Evolutionary conservation across 306 rosid genomes (phyloP).

Genomic region (Gleditsia sinensis): DNA sequence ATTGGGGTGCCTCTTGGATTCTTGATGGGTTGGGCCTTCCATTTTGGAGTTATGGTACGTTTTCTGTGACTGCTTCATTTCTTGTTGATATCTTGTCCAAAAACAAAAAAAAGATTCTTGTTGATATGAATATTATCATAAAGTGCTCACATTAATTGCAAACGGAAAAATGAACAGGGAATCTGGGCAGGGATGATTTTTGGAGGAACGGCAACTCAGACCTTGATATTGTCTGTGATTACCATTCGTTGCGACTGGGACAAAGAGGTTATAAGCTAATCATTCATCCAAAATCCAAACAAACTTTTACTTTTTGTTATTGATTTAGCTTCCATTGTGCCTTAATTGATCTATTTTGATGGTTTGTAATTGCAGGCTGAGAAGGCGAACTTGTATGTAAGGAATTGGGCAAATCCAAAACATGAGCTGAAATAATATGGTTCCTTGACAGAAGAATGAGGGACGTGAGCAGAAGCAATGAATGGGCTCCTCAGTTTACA

Average conservation of each 20-base stretch:
- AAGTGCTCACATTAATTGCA: not conserved
- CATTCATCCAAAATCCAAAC: not conserved
- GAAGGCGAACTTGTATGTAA: constrained; percentile 42
- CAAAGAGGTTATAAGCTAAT: constrained; percentile 46
- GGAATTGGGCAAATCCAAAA: constrained; percentile 40
- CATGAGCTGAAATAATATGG: not conserved
- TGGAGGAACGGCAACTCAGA: constrained; percentile 70
- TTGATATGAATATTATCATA: too few relatives aligned
- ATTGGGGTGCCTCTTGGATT: constrained; percentile 67
- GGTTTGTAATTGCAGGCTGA: constrained; percentile 46
- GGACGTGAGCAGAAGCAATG: not conserved
- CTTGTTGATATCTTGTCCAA: too few relatives aligned
- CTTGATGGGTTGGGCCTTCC: constrained; percentile 57
- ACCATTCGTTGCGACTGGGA: constrained; percentile 71
- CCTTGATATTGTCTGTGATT: constrained; percentile 50
- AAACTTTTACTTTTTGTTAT: not conserved
- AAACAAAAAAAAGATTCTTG: too few relatives aligned
- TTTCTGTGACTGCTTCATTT: not conserved
- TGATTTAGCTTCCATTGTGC: not conserved
- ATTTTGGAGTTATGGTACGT: constrained; percentile 59
- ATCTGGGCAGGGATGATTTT: constrained; percentile 73
- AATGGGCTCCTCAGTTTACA: not conserved
- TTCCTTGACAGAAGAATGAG: not conserved
- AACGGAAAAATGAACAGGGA: constrained; percentile 42
- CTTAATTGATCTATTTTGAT: not conserved